Conservation (phyloP, 2,329 filamentous ascomycete genomes). For the Sarocladium strictum region DNA sequence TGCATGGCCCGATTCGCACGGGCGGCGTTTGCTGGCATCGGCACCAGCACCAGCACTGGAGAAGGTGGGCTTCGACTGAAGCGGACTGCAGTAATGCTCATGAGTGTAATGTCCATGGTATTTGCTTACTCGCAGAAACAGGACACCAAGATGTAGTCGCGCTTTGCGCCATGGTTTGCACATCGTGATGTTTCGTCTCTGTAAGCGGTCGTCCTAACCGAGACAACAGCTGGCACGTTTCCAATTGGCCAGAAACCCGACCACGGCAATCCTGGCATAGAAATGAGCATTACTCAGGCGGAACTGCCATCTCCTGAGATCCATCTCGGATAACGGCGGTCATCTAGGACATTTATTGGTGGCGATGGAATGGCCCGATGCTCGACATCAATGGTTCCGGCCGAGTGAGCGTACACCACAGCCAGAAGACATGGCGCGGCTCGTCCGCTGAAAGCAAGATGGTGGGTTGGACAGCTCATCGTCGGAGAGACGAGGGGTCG, state of each 20-base stretch:
- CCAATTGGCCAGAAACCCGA: too few species aligned
- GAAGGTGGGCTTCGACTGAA: too few species aligned
- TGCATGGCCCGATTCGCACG: slow-evolving; percentile 5
- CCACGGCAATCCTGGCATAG: too few species aligned
- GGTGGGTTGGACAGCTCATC: slow-evolving; percentile 8
- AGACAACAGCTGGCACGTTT: too few species aligned
- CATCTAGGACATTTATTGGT: background rate
- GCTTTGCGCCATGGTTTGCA: background rate
- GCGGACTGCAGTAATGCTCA: too few species aligned
- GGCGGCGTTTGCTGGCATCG: background rate
- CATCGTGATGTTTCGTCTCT: background rate
- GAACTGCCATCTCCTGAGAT: background rate
- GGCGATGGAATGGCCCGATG: background rate
- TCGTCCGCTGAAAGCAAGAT: background rate
- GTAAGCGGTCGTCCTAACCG: background rate
- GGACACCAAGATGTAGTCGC: background rate
- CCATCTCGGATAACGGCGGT: background rate
- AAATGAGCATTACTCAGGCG: background rate
- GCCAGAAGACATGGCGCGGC: background rate
- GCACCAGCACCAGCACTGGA: background rate
- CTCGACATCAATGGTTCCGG: background rate
- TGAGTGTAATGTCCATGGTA: background rate
- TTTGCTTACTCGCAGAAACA: background rate
- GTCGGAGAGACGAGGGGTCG: background rate
- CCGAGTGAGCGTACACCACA: background rate